These are phyloP conservation scores for Zymoseptoria brevis DNA, from an alignment of 2,329 filamentous ascomycete genomes.

Conservation along the genomic window DNA sequence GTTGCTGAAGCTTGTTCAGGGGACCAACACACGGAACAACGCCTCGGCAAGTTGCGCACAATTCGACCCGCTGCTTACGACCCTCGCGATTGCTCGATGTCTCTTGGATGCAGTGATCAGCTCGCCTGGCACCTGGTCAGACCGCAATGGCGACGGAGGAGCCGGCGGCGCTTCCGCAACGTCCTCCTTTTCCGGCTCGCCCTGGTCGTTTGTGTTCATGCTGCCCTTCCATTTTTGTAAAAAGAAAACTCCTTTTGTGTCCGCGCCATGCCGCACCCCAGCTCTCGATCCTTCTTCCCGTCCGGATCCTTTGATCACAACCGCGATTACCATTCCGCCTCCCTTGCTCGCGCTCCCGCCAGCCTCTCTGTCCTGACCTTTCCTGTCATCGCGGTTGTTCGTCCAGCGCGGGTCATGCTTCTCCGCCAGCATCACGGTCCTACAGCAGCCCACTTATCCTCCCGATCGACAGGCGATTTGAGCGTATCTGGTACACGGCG, in stretches of 20 bases:
- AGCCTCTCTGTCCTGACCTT: conserved; percentile 34
- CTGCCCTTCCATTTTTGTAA: conserved; percentile 79
- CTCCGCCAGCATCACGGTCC: conserved; percentile 31
- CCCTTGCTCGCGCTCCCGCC: conserved; percentile 37
- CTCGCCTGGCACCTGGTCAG: too few relatives aligned
- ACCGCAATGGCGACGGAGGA: too few relatives aligned
- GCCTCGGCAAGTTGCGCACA: too few relatives aligned
- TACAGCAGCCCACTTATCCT: too few relatives aligned
- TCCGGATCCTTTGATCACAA: conserved; percentile 49
- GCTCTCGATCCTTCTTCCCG: conserved; percentile 56
- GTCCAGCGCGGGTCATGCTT: conserved; percentile 63
- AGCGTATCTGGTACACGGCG: too few relatives aligned
- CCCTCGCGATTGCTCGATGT: too few relatives aligned
- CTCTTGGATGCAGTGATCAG: too few relatives aligned
- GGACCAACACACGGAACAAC: too few relatives aligned
- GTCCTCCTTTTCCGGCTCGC: background rate
- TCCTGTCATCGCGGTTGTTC: conserved; percentile 29
- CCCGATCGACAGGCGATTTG: too few relatives aligned
- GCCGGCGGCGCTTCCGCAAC: too few relatives aligned
- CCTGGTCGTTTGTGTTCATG: conserved; percentile 57
- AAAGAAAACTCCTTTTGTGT: conserved; percentile 84
- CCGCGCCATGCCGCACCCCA: conserved; percentile 37
- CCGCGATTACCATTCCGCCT: conserved; percentile 34
- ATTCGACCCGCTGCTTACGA: too few relatives aligned
- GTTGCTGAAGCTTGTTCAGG: too few relatives aligned